Percentiles rank a stretch among this genome's conserved stretches.
phyloP scores from a whole-genome alignment of 169 alveolate genomes.

The Cryptosporidium viatorum region DNA sequence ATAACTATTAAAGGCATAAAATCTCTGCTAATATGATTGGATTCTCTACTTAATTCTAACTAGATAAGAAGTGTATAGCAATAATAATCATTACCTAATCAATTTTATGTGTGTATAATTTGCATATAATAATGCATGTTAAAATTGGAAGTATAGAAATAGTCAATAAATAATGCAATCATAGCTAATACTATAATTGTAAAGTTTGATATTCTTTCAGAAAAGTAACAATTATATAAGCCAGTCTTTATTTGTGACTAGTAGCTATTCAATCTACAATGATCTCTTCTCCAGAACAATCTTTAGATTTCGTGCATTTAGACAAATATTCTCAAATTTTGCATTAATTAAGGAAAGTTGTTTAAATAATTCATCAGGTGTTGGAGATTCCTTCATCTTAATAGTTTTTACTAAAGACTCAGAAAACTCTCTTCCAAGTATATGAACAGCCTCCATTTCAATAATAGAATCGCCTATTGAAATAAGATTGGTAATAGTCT shows the following conservation, averaged over 20 bases:
- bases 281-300: conserved; percentile 87
- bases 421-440: conserved; percentile 89
- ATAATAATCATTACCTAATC: neutral
- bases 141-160: neutral
- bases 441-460: conserved; percentile 96
- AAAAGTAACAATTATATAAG: neutral
- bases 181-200: neutral
- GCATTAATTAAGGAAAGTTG: conserved; percentile 88
- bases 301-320: conserved; percentile 89
- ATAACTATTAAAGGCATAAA: neutral
- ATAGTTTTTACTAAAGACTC: conserved; percentile 94
- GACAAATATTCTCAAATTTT: conserved; percentile 90
- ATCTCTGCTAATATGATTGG: neutral
- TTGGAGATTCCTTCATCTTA: conserved; percentile 92
- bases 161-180: neutral
- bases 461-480: conserved; percentile 93
- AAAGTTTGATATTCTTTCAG: too few relatives aligned
- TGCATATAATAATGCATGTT: neutral
- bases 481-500: conserved; percentile 90
- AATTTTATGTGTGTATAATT: too few relatives aligned
- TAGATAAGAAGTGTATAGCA: too few relatives aligned
- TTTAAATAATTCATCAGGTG: conserved; percentile 93
- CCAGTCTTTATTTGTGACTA: neutral
- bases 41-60: neutral
- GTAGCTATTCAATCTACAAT: neutral